Evolutionary conservation across 2,329 filamentous ascomycete genomes (phyloP).

Genomic region (Coniochaeta sp.): DNA sequence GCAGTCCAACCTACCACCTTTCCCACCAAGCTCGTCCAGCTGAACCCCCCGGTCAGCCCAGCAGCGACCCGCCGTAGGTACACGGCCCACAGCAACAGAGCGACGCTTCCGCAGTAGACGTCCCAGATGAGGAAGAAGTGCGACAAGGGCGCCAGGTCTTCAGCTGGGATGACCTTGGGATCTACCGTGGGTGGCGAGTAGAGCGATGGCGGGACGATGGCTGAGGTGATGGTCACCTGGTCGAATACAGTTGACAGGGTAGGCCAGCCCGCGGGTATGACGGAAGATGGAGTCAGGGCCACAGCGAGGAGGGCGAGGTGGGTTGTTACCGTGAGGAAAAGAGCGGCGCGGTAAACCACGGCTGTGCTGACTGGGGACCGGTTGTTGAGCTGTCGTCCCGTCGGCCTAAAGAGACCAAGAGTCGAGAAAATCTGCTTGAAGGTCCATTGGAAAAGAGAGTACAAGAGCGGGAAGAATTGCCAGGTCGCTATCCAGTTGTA

Average conservation of each 20-base stretch:
- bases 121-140: conserved; percentile 42
- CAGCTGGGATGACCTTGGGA: conserved; percentile 22
- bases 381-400: conserved; percentile 23
- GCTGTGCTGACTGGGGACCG: conserved; percentile 15
- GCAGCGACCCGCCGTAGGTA: conserved; percentile 22
- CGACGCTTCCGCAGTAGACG: conserved; percentile 30
- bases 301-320: conserved; percentile 33
- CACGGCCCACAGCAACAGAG: conserved; percentile 35
- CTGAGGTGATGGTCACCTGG: conserved; percentile 17
- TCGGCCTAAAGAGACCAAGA: not conserved
- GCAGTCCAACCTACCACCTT: conserved; percentile 26
- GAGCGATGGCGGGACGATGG: conserved; percentile 20
- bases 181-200: conserved; percentile 29
- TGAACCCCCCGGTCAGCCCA: conserved; percentile 13
- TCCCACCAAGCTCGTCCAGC: conserved; percentile 2
- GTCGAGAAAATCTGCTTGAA: conserved; percentile 13
- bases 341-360: conserved; percentile 20
- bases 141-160: conserved; percentile 28
- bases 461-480: conserved; percentile 27
- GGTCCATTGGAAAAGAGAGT: conserved; percentile 18
- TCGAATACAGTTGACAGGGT: conserved; percentile 2
- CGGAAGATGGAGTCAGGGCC: conserved; percentile 25
- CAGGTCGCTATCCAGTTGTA: conserved; percentile 39
- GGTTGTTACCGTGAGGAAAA: conserved; percentile 26
- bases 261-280: conserved; percentile 18